Base-by-base conservation (phyloP, 768 basidiomycete genomes). In the Pulveroboletus sp. region DNA sequence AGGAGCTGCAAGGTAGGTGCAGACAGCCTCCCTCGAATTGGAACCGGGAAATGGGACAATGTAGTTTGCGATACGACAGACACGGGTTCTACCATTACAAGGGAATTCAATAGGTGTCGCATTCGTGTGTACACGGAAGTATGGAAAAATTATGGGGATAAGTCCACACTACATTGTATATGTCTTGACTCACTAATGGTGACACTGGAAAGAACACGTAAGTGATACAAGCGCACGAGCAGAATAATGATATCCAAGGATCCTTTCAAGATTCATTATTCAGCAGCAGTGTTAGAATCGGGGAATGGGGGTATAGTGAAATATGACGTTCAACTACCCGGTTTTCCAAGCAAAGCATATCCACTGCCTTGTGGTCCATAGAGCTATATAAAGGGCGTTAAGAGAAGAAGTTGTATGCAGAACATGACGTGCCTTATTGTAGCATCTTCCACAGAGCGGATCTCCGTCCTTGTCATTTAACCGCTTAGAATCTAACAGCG, bases 391-490 rank as follows among this genome's bases (percentile, higher is more conserved):
- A 17, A 36, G 39, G 32, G 9, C 3, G n/a, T 56, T n/a, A 56
- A 28, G 46, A 3, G 28, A 36, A n/a, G 17, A 36, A 50, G 14
- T 11, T 31, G 21, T 0, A 8, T 31, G 11, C 2, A 44, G 31
- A 27, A 17, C 18, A 21, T 9, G 30, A 40, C 58, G 43, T 31
- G 72, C 80, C 80, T 87, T 90, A 51, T 76, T 75, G 57, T 92
- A 88, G 62, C 89, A 92, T 39, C 81, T 73, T 49, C 78, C 75
- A 55, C 89, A 92, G 33, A 80, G 72, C 11, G 86, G 85, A 11
- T 78, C 74, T 1, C 83, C 89, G 39, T 88, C 86, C 60, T 85
- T 85, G 64, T 91, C 89, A 26, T 85, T 78, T 48, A 92, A 65
- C 18, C 81, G 77, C 40, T 73, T 82, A 30, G 88, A 86, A 59